These are phyloP conservation scores for Daedaleopsis nitida DNA, from an alignment of 768 basidiomycete genomes.

Conservation along the genomic window DNA sequence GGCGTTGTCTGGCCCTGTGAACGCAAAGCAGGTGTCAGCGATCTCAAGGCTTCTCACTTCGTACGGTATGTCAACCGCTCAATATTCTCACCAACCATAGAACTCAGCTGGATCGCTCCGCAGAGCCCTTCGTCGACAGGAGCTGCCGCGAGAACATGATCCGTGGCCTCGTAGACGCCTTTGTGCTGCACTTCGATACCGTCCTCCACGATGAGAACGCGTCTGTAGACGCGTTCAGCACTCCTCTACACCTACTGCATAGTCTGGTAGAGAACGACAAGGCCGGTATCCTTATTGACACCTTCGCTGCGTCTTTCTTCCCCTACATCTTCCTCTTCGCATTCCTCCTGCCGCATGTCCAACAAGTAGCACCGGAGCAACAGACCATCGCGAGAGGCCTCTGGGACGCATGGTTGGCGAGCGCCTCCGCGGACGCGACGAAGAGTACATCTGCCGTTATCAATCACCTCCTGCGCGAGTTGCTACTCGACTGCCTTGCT, in stretches of 20 bases:
- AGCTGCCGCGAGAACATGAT: constrained; percentile 36
- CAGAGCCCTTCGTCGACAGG: constrained; percentile 33
- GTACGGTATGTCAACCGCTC: constrained; percentile 39
- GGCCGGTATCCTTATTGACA: not conserved
- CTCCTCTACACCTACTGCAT: constrained; percentile 38
- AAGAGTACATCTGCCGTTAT: constrained; percentile 36
- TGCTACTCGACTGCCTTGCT: constrained; percentile 41
- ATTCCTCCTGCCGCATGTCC: constrained; percentile 46
- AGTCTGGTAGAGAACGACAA: constrained; percentile 7
- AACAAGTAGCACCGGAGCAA: constrained; percentile 21
- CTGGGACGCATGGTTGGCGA: constrained; percentile 34
- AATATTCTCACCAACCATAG: not conserved
- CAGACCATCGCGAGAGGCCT: constrained; percentile 28
- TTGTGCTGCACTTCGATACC: constrained; percentile 38
- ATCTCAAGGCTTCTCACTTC: constrained; percentile 42
- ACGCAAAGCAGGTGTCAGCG: constrained; percentile 33
- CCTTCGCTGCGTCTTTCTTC: constrained; percentile 30
- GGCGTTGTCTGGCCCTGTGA: constrained; percentile 32
- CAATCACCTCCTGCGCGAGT: constrained; percentile 42
- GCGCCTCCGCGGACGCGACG: constrained; percentile 26
- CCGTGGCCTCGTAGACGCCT: constrained; percentile 36
- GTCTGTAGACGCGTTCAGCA: constrained; percentile 26
- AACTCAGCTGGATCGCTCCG: not conserved
- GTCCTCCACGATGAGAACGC: constrained; percentile 34
- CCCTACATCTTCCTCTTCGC: constrained; percentile 51